Evolutionary conservation across 2,329 filamentous ascomycete species (phyloP), one percentile per base, ranked within the genome.

Genomic region (Aulographum hederae): DNA sequence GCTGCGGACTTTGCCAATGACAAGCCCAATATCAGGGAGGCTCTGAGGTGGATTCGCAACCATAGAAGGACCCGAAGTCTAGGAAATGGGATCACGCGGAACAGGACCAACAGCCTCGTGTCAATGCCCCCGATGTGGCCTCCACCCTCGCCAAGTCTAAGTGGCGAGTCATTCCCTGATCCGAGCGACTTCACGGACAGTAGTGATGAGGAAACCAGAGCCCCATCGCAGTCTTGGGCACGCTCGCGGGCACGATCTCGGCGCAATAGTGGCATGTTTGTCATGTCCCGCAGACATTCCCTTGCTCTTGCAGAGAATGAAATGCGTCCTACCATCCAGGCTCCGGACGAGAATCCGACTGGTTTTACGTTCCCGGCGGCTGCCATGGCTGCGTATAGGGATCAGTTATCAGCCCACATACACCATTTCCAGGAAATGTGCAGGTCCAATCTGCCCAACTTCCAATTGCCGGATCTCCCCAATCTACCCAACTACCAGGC

Each of bases 361-460:
- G n/a, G 20, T 20, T 6, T 30, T 28, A 26, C 30, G 19, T 26
- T 28, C 14, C 13, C 18, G 28, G 26, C 25, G 3, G 67, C 71
- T 4, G 67, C 76, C 29, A 67, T 81, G 44, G 62, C 71, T 30
- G 77, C 75, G 11, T 67, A 81, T 54, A 72, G 75, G 43, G 77
- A 84, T 33, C 77, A 85, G 35, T 54, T 86, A 14, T 64, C 73
- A 17, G 65, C 73, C 13, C 78, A 84, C 45, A 63, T 85, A 30
- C 74, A 85, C 34, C 73, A 84, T 36, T 65, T 85, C 43, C 80
- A 84, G 46, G 73, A 81, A n/a, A 10, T 11, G 6, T 23, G 23
- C 20, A n/a, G n/a, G n/a, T 30, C 26, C 46, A 70, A 64, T 28
- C 65, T 81, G 58, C 63, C 69, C 49, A 66, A 73, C 28, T n/a